These are phyloP conservation scores for Amylocarpus encephaloides DNA, from an alignment of 2,329 filamentous ascomycete species.

Conservation along the genomic window DNA sequence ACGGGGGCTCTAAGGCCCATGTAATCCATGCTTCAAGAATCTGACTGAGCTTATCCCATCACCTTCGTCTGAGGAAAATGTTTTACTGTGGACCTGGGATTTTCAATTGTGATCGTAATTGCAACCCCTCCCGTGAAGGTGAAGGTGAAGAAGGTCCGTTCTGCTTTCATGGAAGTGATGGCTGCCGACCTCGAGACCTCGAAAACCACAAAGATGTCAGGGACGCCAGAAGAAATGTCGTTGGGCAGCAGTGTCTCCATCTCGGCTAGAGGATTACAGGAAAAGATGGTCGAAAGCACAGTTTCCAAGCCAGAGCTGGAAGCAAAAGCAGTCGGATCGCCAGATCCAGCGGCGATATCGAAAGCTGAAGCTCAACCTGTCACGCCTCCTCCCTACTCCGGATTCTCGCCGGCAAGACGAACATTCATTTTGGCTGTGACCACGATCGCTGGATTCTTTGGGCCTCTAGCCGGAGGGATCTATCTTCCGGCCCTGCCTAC, in stretches of 20 bases:
- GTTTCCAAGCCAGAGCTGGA: not conserved
- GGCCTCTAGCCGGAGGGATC: not conserved
- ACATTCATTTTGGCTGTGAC: slow-evolving; percentile 3
- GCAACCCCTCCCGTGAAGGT: too few relatives aligned
- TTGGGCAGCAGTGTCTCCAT: not conserved
- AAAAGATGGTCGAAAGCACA: not conserved
- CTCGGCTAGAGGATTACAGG: not conserved
- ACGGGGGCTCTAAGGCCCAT: too few relatives aligned
- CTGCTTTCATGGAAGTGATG: too few relatives aligned
- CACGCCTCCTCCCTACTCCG: slow-evolving; percentile 3
- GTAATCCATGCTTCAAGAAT: too few relatives aligned
- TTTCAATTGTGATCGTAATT: too few relatives aligned
- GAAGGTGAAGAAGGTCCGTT: too few relatives aligned
- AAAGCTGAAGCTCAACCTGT: not conserved
- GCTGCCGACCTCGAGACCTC: not conserved
- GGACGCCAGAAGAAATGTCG: not conserved
- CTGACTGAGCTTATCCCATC: too few relatives aligned
- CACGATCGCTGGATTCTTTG: slow-evolving; percentile 2
- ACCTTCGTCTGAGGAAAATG: too few relatives aligned
- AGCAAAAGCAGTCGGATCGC: not conserved
- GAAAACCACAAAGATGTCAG: not conserved
- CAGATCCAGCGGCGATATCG: not conserved
- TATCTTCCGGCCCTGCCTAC: slow-evolving; percentile 4
- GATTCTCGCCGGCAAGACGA: slow-evolving; percentile 1
- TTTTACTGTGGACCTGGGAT: too few relatives aligned